These are phyloP conservation scores for Termitomyces sp. DNA, from an alignment of 768 basidiomycete species.

Conservation along the genomic window DNA sequence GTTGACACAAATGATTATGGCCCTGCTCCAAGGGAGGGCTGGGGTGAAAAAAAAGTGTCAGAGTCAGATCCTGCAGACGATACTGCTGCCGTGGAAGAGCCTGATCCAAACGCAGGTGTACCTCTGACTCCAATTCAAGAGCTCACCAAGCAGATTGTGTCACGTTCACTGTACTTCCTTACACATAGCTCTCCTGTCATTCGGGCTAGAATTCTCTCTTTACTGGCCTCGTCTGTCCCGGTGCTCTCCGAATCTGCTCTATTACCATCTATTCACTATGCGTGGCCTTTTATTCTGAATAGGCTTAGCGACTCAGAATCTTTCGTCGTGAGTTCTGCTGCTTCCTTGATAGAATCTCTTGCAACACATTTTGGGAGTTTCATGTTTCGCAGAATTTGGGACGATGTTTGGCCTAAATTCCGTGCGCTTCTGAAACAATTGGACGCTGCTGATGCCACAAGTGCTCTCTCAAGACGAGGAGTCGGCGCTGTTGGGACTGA, in stretches of 20 bases:
- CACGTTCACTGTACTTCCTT: slow-evolving; percentile 84
- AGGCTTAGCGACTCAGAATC: slow-evolving; percentile 68
- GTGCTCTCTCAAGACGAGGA: slow-evolving; percentile 59
- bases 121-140: slow-evolving; percentile 66
- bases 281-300: slow-evolving; percentile 94
- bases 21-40: slow-evolving; percentile 53
- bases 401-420: slow-evolving; percentile 92
- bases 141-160: slow-evolving; percentile 80
- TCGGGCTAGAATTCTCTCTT: slow-evolving; percentile 73
- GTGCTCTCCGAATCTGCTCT: slow-evolving; percentile 70
- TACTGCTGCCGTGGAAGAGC: slow-evolving; percentile 19
- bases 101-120: slow-evolving; percentile 39
- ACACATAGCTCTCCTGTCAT: slow-evolving; percentile 87
- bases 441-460: slow-evolving; percentile 57
- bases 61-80: slow-evolving; percentile 15
- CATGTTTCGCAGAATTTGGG: slow-evolving; percentile 83
- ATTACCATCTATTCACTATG: slow-evolving; percentile 78
- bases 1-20: slow-evolving; percentile 48
- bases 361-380: slow-evolving; percentile 71
- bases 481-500: slow-evolving; percentile 50
- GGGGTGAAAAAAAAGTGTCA: slow-evolving; percentile 35
- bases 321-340: slow-evolving; percentile 77
- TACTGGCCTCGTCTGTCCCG: slow-evolving; percentile 70
- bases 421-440: slow-evolving; percentile 52
- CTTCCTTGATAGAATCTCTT: slow-evolving; percentile 67